These are phyloP conservation scores for Endoconidiophora laricicola DNA, from an alignment of 2,329 filamentous ascomycete genomes.

Conservation along the genomic window DNA sequence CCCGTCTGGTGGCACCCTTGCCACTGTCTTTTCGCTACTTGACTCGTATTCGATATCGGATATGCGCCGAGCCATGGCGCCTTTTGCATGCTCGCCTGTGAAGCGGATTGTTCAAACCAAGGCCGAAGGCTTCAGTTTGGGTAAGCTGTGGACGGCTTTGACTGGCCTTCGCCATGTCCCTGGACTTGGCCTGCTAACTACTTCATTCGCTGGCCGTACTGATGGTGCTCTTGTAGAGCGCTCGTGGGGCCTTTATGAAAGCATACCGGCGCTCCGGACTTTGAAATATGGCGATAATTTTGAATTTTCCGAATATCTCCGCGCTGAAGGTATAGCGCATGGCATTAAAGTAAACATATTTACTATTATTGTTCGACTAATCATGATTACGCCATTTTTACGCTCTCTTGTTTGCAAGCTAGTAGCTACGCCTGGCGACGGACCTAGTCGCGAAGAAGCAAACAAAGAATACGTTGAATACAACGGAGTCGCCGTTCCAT, in stretches of 20 bases:
- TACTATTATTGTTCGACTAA: slow-evolving; percentile 25
- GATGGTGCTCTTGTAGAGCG: slow-evolving; percentile 41
- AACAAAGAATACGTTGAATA: slow-evolving; percentile 46
- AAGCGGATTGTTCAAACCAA: slow-evolving; percentile 20
- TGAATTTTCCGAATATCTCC: slow-evolving; percentile 37
- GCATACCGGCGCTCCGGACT: slow-evolving; percentile 26
- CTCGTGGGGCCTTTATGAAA: slow-evolving; percentile 43
- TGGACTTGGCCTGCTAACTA: slow-evolving; percentile 38
- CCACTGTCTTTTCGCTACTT: slow-evolving; percentile 45
- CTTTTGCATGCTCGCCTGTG: slow-evolving; percentile 42
- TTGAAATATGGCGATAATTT: slow-evolving; percentile 46
- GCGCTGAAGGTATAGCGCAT: slow-evolving; percentile 30
- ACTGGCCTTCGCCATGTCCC: slow-evolving; percentile 33
- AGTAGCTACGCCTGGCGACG: slow-evolving; percentile 38
- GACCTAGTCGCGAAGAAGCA: slow-evolving; percentile 33
- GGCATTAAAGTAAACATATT: slow-evolving; percentile 35
- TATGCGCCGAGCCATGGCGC: slow-evolving; percentile 27
- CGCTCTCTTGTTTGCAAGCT: slow-evolving; percentile 27
- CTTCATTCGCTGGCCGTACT: slow-evolving; percentile 31
- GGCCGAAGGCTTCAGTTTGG: background rate
- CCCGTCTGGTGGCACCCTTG: slow-evolving; percentile 50
- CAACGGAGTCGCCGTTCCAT: slow-evolving; percentile 35
- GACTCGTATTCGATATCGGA: slow-evolving; percentile 35
- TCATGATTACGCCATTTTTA: slow-evolving; percentile 31
- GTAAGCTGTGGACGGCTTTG: slow-evolving; percentile 17